Evolutionary conservation across 441 rosid species (phyloP), one percentile per base, ranked within the genome.

Genomic region (Kokia cookei): DNA sequence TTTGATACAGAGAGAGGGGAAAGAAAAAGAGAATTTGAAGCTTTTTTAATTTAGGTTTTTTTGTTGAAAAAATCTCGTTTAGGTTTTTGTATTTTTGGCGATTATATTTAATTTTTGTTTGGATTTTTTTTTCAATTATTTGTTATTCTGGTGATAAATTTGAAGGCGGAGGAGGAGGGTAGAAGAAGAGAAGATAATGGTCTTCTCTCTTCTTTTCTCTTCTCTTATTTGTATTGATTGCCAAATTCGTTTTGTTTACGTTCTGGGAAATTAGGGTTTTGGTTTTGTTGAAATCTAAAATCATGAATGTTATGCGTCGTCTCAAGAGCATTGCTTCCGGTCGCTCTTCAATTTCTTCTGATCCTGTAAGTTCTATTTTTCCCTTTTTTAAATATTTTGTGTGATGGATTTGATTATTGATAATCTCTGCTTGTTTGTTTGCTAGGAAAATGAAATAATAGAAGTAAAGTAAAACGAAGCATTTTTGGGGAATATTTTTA

Each of bases 291-390:
- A 32, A 47, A 37, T 26, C 65, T 72, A 72, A 75, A 84, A 81
- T 79, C 76, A 93, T 93, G 98, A 90, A 90, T 85, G 88, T 93
- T 84, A 84, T 93, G 94, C 97, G 55, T 89, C 98, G 79, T 65
- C 85, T 84, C 65, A 84, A 84, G 83, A 84, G 85, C 87, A 82
- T 86, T 80, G 85, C 89, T 74, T 86, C 89, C n/a, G 86, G 85
- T 69, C 92, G 90, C 32, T 82, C 93, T 74, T 93, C 98, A 5
- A 73, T 90, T 71, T 93, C 98, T 19, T 96, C 99, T 47, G 98
- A 96, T 83, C 93, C 97, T 42, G 99, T 87, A 69, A 77, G 91
- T 69, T 17, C 42, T 10, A 8, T 22, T 47, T 27, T 32, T 42
- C 6, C 35, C 47, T n/a, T 4, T 7, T 43, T 2, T 12, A 29